phyloP scores from a whole-genome alignment of 176 grass and related monocot species.

The Aechmea fasciata region DNA sequence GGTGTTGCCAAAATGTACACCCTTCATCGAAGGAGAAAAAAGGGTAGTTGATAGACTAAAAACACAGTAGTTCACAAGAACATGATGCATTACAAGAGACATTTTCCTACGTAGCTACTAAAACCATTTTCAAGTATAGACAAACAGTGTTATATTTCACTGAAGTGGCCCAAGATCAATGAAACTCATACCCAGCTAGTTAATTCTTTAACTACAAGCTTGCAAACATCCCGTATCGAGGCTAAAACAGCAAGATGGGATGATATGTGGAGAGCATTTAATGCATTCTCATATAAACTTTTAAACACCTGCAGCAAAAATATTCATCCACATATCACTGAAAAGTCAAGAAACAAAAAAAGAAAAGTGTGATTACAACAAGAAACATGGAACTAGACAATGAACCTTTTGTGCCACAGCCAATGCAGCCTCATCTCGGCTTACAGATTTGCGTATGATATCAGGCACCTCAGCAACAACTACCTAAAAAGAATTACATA shows the following conservation, averaged over 20 bases:
- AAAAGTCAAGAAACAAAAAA: constrained; percentile 3
- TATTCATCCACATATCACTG: background rate
- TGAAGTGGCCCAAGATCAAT: too few species aligned
- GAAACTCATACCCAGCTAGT: constrained; percentile 70
- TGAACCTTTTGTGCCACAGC: constrained; percentile 76
- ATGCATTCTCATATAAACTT: constrained; percentile 75
- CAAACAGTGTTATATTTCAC: background rate
- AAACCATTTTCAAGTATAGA: background rate
- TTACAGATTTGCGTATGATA: constrained; percentile 76
- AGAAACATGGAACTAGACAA: constrained; percentile 19
- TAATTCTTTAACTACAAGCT: constrained; percentile 77
- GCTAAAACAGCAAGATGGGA: constrained; percentile 66
- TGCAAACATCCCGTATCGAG: constrained; percentile 72
- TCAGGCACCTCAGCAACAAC: constrained; percentile 80
- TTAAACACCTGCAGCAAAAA: constrained; percentile 56
- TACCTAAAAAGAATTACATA: constrained; percentile 43
- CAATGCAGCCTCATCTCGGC: constrained; percentile 75
- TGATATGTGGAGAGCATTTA: constrained; percentile 46
- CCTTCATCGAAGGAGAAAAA: too few species aligned
- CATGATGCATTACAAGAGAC: too few species aligned
- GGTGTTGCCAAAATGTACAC: too few species aligned
- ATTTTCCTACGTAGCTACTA: background rate
- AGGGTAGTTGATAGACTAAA: too few species aligned
- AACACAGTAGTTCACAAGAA: too few species aligned
- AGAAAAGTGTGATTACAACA: constrained; percentile 10